phyloP scores from a whole-genome alignment of 208 protist species.

The Porcisia hertigi region DNA sequence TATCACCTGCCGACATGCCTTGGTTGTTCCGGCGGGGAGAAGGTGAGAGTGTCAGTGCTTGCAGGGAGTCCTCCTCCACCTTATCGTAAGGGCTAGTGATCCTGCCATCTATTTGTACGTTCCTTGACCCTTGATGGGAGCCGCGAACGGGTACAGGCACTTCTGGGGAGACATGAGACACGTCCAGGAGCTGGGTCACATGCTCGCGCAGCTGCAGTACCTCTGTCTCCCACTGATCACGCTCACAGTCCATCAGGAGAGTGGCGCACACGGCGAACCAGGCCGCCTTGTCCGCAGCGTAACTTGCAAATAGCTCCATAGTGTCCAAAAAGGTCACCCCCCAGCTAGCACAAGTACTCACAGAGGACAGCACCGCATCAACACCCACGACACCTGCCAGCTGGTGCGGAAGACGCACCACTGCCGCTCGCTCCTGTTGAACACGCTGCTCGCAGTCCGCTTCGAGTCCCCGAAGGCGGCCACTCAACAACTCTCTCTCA shows the following conservation, averaged over 20 bases:
- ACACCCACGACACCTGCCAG: background rate
- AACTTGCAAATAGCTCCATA: background rate
- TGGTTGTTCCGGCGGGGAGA: conserved; percentile 1
- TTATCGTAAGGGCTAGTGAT: background rate
- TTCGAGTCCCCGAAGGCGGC: conserved; percentile 1
- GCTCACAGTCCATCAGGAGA: conserved; percentile 12
- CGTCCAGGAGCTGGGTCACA: conserved; percentile 15
- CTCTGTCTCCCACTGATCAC: conserved; percentile 41
- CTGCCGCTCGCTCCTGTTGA: conserved; percentile 14
- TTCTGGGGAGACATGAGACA: background rate
- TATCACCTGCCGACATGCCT: background rate
- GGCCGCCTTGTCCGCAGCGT: background rate
- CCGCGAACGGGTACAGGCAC: background rate
- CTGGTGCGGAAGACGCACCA: conserved; percentile 10
- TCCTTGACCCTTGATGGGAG: background rate
- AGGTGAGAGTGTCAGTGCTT: conserved; percentile 15
- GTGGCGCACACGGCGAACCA: conserved; percentile 4
- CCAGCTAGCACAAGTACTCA: background rate
- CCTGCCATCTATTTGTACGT: background rate
- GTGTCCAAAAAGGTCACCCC: background rate
- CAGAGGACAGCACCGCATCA: background rate
- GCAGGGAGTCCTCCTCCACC: conserved; percentile 16
- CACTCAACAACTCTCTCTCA: conserved; percentile 14
- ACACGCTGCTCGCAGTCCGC: conserved; percentile 11
- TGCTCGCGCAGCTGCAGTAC: conserved; percentile 36